Evolutionary conservation across 164 flowering plant genomes (phyloP), one percentile per base, ranked within the genome.

Genomic region (Nelumbo lutea): DNA sequence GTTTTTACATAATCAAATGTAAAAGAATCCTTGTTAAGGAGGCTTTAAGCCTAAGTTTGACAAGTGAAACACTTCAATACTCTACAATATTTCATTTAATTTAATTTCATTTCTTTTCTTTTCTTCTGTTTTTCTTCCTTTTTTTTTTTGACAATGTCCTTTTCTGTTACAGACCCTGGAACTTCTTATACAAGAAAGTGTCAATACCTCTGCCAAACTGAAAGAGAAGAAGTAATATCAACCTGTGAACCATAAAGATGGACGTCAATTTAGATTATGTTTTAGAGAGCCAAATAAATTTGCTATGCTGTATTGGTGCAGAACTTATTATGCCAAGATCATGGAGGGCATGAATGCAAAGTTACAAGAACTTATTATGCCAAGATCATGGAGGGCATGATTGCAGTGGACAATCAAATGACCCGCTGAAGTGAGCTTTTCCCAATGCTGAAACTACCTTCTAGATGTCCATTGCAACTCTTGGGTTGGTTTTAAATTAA

Each of bases 151-250:
- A 27, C 27, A 27, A 27, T 27, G 27, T 27, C 27, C 27, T 27
- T 27, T 27, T 27, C 27, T 27, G 27, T 52, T 73, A 47, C 81
- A 91, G 97, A 79, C 87, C 56, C 45, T 90, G 78, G 91, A 86
- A 80, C 91, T 92, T 60, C 79, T 92, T 68, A 83, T 80, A 70
- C 90, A 88, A 76, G 96, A 92, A 73, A 79, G 63, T 68, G 62
- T 64, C 59, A 79, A 73, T 74, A 66, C 80, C 68, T 79, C 86
- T 61, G 71, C 79, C 67, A 89, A 85, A 76, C 66, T 85, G n/a
- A 38, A 45, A 40, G 84, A 83, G 52, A 86, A 83, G 66, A 82
- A 96, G 97, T 87, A 73, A 75, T 71, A 57, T 42, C 43, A 27
- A 59, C 5, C 3, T 53, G 38, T 8, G 38, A 50, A 14, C 45